phyloP scores from a whole-genome alignment of 2,329 filamentous ascomycete species.

The Fusarium chaquense region DNA sequence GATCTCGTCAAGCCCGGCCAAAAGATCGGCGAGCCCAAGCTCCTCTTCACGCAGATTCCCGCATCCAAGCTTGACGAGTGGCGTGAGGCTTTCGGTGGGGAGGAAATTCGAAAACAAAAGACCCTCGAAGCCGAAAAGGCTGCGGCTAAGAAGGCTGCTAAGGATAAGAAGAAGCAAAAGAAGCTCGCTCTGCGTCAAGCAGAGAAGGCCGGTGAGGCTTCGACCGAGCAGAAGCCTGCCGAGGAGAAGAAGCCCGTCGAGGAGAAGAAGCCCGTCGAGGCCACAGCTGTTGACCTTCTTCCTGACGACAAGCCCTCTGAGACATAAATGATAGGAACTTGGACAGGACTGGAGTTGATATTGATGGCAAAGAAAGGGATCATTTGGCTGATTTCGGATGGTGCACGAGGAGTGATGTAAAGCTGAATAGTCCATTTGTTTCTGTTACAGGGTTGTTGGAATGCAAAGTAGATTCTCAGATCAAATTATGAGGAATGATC shows the following conservation, averaged over 20 bases:
- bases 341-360: conserved; percentile 6
- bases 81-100: conserved; percentile 79
- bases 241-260: conserved; percentile 40
- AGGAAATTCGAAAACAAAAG: conserved; percentile 76
- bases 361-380: conserved; percentile 2
- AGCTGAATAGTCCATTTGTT: conserved; percentile 24
- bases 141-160: conserved; percentile 64
- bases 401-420: conserved; percentile 18
- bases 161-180: conserved; percentile 64
- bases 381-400: conserved; percentile 5
- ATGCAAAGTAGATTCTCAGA: conserved; percentile 44
- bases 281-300: conserved; percentile 36
- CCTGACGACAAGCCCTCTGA: conserved; percentile 37
- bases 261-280: conserved; percentile 39
- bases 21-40: conserved; percentile 81
- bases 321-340: conserved; percentile 11
- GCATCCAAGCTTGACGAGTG: conserved; percentile 85
- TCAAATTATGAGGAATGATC: conserved; percentile 39
- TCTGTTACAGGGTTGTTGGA: conserved; percentile 15
- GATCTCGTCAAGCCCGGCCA: conserved; percentile 77
- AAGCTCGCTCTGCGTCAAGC: conserved; percentile 45
- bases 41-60: conserved; percentile 86
- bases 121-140: conserved; percentile 65
- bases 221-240: conserved; percentile 16
- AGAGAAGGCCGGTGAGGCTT: conserved; percentile 28